Evolutionary conservation across 108 stramenopile species (phyloP).

Genomic region (Epipyxis sp.): DNA sequence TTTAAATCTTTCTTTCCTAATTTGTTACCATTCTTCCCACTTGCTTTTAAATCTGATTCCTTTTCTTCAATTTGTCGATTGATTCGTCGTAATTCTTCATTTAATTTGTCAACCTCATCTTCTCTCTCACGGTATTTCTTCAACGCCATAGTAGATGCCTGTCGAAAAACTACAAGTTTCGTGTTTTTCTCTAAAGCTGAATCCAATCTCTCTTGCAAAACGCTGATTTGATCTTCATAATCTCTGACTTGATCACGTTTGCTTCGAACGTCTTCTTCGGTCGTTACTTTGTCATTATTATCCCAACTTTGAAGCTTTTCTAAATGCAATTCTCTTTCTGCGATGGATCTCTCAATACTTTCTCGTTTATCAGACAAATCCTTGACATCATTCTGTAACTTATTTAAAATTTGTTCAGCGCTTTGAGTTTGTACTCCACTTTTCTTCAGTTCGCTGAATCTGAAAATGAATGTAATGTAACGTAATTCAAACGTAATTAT

Average conservation of each 20-base stretch:
- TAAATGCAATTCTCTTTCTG: conserved; percentile 1
- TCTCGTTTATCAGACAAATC: conserved; percentile 37
- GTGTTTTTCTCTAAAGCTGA: conserved; percentile 38
- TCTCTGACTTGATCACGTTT: conserved; percentile 36
- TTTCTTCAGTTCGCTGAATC: conserved; percentile 21
- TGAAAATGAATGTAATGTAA: conserved; percentile 9
- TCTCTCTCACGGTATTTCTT: conserved; percentile 49
- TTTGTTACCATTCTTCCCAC: neutral
- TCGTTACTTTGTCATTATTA: neutral
- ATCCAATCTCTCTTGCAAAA: conserved; percentile 42
- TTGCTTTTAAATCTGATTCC: conserved; percentile 30
- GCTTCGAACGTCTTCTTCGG: conserved; percentile 20
- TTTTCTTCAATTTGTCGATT: conserved; percentile 45
- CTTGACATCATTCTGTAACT: conserved; percentile 50
- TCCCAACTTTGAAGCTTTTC: conserved; percentile 18
- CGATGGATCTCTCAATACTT: neutral
- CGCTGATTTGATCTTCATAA: conserved; percentile 44
- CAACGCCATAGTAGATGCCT: conserved; percentile 48
- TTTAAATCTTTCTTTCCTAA: conserved; percentile 47
- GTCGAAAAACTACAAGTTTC: conserved; percentile 45
- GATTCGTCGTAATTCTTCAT: conserved; percentile 41
- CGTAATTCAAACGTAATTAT: conserved; percentile 3
- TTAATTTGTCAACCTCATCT: conserved; percentile 48
- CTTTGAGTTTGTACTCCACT: conserved; percentile 28
- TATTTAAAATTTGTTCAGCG: conserved; percentile 40